These are phyloP conservation scores for Begonia masoniana DNA, from an alignment of 306 rosid genomes.

Conservation along the genomic window DNA sequence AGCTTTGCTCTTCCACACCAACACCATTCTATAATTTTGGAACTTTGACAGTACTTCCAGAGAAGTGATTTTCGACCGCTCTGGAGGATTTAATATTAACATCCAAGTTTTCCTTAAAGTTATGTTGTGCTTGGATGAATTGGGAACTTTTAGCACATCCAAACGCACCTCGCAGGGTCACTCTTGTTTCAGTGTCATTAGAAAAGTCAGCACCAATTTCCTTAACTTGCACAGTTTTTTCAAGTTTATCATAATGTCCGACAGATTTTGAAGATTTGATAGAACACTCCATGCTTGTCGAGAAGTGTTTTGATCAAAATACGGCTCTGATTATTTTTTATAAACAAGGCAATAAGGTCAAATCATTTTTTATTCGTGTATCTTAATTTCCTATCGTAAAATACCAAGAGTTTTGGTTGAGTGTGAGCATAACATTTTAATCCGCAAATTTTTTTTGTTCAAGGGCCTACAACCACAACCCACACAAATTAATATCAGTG, in stretches of 20 bases:
- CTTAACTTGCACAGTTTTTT: conserved; percentile 33
- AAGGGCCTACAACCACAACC: background rate
- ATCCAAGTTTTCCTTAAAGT: conserved; percentile 11
- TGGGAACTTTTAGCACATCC: conserved; percentile 12
- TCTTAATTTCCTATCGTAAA: background rate
- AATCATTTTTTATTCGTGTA: background rate
- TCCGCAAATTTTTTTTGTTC: background rate
- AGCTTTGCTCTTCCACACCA: conserved; percentile 21
- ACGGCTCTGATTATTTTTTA: conserved; percentile 2
- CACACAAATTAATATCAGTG: background rate
- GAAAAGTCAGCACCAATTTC: conserved; percentile 10
- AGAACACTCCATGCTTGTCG: conserved; percentile 69
- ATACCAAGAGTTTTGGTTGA: too few species aligned
- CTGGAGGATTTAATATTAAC: conserved; percentile 17
- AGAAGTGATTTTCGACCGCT: conserved; percentile 7
- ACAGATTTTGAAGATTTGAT: conserved; percentile 50
- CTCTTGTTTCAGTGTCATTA: conserved; percentile 22
- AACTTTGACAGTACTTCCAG: conserved; percentile 17
- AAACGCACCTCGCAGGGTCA: conserved; percentile 17
- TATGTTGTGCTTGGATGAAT: conserved; percentile 11
- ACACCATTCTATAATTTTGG: conserved; percentile 16
- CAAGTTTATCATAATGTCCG: conserved; percentile 48
- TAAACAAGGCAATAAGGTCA: background rate
- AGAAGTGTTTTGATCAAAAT: background rate
- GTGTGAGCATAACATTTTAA: background rate